Base-by-base conservation (phyloP, 805 yeast genomes). In the Saccharomycopsis fibuligera region DNA sequence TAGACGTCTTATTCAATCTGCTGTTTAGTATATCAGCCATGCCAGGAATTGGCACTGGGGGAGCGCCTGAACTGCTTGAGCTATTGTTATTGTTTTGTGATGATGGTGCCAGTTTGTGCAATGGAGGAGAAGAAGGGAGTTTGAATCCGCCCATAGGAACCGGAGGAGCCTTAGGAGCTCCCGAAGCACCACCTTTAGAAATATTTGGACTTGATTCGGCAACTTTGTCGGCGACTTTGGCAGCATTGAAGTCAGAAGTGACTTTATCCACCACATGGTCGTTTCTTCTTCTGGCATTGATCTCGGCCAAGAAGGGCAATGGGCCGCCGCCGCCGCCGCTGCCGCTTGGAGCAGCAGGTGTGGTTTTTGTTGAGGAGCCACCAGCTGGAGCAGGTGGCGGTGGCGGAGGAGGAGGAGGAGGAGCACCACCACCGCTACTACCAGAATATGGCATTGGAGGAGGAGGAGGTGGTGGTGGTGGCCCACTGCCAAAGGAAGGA, bases 301-400 rank as follows among this genome's bases (percentile, higher is more conserved):
- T 79, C 49, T 78, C 76, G 1, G 78, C 79, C 39, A 79, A 65
- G 56, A 79, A 79, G 5, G 86, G 84, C 19, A 78, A 59, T 0
- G 68, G 73, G 1, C 77, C 78, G 27, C 48, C 46, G 56, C 56
- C 12, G 58, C 49, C 44, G 57, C 53, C 17, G 55, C 30, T 38
- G 61, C 55, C 5, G 62, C 60, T 33, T 2, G 55, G 30, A 9
- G 57, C 43, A 22, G 55, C 48, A 5, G 57, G 47, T 4, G 60
- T 44, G 21, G 62, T 54, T 35, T 62, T 55, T 19, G 59, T 44
- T 4, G 59, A 40, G 3, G 37, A 21, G n/a, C 19, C n/a, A 3
- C 19, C 37, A 3, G 54, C 16, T 19, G 48, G 33, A 14, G 47
- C 29, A 3, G 39, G 40, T 2, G 38, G 38, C n/a, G 47, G 37